These are phyloP conservation scores for Teunomyces barrocoloradensis DNA, from an alignment of 805 yeast species.

Conservation along the genomic window DNA sequence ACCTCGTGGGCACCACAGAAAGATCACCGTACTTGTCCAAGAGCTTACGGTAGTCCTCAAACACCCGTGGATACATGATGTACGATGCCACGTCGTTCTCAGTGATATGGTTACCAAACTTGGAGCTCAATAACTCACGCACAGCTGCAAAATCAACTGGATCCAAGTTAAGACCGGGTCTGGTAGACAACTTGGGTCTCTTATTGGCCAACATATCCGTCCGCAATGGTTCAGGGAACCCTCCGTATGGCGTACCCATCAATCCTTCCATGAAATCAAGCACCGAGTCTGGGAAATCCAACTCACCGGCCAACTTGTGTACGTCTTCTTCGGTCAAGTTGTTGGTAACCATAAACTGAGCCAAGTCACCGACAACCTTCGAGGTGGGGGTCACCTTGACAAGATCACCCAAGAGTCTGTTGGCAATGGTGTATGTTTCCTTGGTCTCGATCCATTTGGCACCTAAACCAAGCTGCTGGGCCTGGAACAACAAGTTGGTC, in stretches of 20 bases:
- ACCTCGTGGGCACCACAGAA: conserved; percentile 89
- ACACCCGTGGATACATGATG: conserved; percentile 98
- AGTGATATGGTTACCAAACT: conserved; percentile 70
- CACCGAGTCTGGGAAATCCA: conserved; percentile 98
- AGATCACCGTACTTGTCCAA: conserved; percentile 84
- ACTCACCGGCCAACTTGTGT: conserved; percentile 76
- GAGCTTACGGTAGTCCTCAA: conserved; percentile 76
- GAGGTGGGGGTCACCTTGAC: conserved; percentile 99
- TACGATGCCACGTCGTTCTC: conserved; percentile 93
- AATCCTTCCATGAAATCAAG: conserved; percentile 98
- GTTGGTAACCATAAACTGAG: conserved; percentile 99
- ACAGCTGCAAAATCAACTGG: conserved; percentile 79
- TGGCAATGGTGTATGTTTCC: conserved; percentile 90
- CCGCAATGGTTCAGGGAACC: conserved; percentile 99
- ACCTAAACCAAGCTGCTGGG: conserved; percentile 97
- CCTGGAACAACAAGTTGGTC: conserved; percentile 97
- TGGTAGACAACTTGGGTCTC: conserved; percentile 81
- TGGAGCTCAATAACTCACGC: conserved; percentile 66
- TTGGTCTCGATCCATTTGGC: conserved; percentile 96
- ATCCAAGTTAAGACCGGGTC: conserved; percentile 89
- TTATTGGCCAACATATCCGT: conserved; percentile 85
- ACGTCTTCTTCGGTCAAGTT: conserved; percentile 85
- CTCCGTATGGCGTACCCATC: conserved; percentile 99
- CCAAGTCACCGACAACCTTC: conserved; percentile 99
- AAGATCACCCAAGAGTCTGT: conserved; percentile 87